Base-by-base conservation (phyloP, 352 stramenopile genomes). In the Blastocystis sp. region DNA sequence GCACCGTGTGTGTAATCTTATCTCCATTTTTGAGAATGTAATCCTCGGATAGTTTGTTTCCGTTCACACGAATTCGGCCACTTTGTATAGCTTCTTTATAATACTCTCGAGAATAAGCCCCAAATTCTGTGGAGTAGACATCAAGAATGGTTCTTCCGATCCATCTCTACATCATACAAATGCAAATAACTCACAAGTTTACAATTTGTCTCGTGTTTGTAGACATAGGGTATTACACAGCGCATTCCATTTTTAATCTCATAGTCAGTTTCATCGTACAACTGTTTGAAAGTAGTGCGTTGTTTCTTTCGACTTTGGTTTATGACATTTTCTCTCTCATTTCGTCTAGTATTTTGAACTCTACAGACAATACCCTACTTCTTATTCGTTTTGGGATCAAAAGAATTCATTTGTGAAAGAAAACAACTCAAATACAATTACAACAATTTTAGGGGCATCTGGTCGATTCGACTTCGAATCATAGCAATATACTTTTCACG, bases 161-260 rank as follows among this genome's bases (percentile, higher is more conserved):
- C 78, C 78, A 89, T 26, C 78, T 62, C 78, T 89, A 79, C 20
- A 41, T 34, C 30, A 62, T 16, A 89, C 7, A 18, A 26, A 1
- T 26, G 8, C 11, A 11, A 8, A 3, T 24, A 34, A 54, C 26
- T 11, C 11, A 89, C 78, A 24, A 76, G 78, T n/a, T 89, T 89
- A 54, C 78, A 89, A 54, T 66, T 37, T 9, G 78, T 89, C n/a
- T 89, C 78, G 53, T 89, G 78, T 63, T 26, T 56, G 24, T 89
- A 89, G 43, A 89, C 50, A 56, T 89, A 89, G 3, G 78, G 78
- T 30, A 64, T 65, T 18, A 89, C 78, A 78, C 70, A 89, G 68
- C 78, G 41, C 66, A 68, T 89, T 64, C 78, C 78, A 34, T 89
- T 65, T 16, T 43, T 26, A 30, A 89, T 79, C 11, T 34, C 55